Evolutionary conservation across 306 rosid species (phyloP), one percentile per base, ranked within the genome.

Genomic region (Prunus mongolica): DNA sequence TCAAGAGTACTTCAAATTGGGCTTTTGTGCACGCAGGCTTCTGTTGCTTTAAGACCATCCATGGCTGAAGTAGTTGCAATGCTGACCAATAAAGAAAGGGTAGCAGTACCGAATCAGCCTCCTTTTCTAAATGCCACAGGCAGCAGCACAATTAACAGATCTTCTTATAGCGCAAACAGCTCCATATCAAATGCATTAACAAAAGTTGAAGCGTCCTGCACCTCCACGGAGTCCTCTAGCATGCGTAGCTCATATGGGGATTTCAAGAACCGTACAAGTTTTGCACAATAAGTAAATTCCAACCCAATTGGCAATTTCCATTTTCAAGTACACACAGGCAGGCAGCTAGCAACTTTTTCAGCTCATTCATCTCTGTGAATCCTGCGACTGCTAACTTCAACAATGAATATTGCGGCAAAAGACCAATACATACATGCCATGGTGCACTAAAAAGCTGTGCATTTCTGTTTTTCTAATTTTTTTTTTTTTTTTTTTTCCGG

Each of bases 11-110:
- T 91, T 78, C 93, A 79, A 67, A 93, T 93, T 66, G 98, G 91
- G 34, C 88, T 91, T 61, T 76, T 89, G 25, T 93, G 98, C 84
- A 82, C 96, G 50, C 98, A 93, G 79, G 98, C 97, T 67, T 86
- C 91, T 70, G 90, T 79, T 75, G 76, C 87, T 46, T 72, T 82
- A 34, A 87, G 98, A 70, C 97, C 98, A 78, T 84, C 91, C 27
- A 89, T 91, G 93, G 72, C 69, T 5, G 85, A 82, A 66, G 90
- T 93, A 60, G 88, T 84, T 67, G 34, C 58, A 71, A 71, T 93
- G 90, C 77, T 93, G 46, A 87, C 78, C 24, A 77, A 86, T 73
- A 66, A 80, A 75, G 84, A 86, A 32, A 56, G 41, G 19, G 85
- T 82, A 24, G 81, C 88, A 50, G 79, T 89, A 38, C 87, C 87